Conservation (phyloP, 805 yeast genomes). For the Metschnikowia sp. region DNA sequence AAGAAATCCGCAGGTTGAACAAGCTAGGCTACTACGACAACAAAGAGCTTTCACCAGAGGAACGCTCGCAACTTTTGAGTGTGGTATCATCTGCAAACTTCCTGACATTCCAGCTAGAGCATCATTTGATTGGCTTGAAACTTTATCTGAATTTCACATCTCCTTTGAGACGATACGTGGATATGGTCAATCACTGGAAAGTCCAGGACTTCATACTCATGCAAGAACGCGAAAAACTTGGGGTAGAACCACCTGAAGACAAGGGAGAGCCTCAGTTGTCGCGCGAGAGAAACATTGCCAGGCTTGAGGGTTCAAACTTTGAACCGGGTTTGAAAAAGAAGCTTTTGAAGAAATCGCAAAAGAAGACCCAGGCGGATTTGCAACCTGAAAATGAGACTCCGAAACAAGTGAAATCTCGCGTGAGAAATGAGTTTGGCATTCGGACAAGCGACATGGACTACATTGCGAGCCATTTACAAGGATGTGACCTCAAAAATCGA, state of each 20-base stretch:
- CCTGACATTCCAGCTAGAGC: constrained; percentile 44
- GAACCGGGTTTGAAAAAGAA: neutral
- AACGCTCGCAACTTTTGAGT: constrained; percentile 41
- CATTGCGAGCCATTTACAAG: constrained; percentile 42
- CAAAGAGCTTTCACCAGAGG: constrained; percentile 30
- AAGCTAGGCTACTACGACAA: constrained; percentile 17
- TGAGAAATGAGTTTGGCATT: constrained; percentile 2
- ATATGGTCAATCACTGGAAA: constrained; percentile 69
- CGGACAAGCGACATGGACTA: constrained; percentile 27
- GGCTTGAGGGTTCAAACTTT: neutral
- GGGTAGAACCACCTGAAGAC: neutral
- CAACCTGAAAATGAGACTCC: neutral
- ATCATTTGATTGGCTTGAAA: constrained; percentile 60
- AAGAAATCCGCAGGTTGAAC: constrained; percentile 24
- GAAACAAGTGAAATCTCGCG: neutral
- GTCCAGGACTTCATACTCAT: constrained; percentile 23
- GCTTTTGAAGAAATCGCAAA: neutral
- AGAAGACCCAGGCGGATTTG: neutral
- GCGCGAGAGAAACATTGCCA: neutral
- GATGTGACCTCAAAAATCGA: constrained; percentile 40
- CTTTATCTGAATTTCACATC: constrained; percentile 73
- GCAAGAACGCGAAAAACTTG: neutral
- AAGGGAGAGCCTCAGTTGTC: neutral
- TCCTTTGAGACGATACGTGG: constrained; percentile 26
- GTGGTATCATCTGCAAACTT: constrained; percentile 53